A percentile compares a stretch with the other conserved stretches of the same genome.
These are phyloP conservation scores for Neltuma alba DNA, from an alignment of 306 rosid species.

Conservation along the genomic window DNA sequence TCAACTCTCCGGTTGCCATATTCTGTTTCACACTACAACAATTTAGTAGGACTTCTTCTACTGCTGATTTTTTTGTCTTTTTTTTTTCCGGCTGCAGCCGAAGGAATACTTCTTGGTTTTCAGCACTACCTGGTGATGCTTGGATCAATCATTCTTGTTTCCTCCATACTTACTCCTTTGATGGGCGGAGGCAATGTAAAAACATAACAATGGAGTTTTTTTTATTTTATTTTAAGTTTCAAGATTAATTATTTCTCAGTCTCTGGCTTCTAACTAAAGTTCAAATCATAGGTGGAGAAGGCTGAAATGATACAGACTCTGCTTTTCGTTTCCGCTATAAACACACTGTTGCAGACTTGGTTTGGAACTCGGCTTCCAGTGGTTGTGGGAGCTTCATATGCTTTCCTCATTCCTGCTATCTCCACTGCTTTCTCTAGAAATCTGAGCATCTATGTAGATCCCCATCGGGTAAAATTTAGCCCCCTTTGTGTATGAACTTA, in stretches of 20 bases:
- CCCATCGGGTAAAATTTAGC: slow-evolving; percentile 54
- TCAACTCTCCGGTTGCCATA: background rate
- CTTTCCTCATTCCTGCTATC: slow-evolving; percentile 65
- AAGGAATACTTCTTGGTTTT: slow-evolving; percentile 73
- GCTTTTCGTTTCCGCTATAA: slow-evolving; percentile 77
- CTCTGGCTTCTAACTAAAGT: slow-evolving; percentile 5
- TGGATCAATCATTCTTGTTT: slow-evolving; percentile 67
- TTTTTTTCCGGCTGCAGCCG: slow-evolving; percentile 50
- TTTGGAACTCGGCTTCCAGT: slow-evolving; percentile 85
- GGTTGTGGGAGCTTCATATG: slow-evolving; percentile 76
- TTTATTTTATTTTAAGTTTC: background rate
- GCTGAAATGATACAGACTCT: slow-evolving; percentile 77
- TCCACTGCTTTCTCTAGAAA: slow-evolving; percentile 61
- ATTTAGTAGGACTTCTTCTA: background rate
- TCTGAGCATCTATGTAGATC: slow-evolving; percentile 48
- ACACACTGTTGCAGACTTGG: slow-evolving; percentile 72
- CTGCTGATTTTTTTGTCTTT: background rate
- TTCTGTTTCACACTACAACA: background rate
- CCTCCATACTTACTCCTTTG: slow-evolving; percentile 65
- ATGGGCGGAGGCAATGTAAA: slow-evolving; percentile 97
- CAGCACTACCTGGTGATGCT: slow-evolving; percentile 83
- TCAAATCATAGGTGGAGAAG: slow-evolving; percentile 68
- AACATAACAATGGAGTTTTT: background rate
- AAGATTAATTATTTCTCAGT: background rate
- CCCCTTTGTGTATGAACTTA: background rate